phyloP scores from a whole-genome alignment of 2,329 filamentous ascomycete genomes.

The Penicillium fuscoglaucum region DNA sequence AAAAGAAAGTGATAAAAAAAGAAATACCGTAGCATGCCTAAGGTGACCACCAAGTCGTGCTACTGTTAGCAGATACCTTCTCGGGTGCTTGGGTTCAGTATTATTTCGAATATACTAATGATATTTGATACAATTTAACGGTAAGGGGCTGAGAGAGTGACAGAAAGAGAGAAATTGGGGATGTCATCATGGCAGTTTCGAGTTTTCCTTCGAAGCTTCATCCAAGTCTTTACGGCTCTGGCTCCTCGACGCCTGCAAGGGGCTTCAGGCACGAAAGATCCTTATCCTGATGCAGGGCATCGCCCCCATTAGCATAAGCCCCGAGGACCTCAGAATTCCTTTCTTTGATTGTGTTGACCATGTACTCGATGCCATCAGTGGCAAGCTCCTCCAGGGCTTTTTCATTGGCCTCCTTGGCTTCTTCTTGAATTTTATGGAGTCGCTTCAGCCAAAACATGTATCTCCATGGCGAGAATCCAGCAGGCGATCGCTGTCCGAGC shows the following conservation, averaged over 20 bases:
- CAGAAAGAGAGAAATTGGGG: background rate
- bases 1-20: too few species aligned
- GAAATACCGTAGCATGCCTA: too few species aligned
- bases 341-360: slow-evolving; percentile 18
- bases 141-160: background rate
- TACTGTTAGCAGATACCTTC: too few species aligned
- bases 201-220: background rate
- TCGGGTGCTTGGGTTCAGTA: too few species aligned
- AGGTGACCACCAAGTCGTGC: too few species aligned
- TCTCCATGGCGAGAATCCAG: slow-evolving; percentile 29
- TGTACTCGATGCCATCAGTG: slow-evolving; percentile 21
- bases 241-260: background rate
- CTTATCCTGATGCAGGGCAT: slow-evolving; percentile 16
- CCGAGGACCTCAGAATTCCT: slow-evolving; percentile 21
- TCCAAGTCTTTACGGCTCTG: background rate
- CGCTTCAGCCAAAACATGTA: slow-evolving; percentile 31
- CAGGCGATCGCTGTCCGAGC: slow-evolving; percentile 24
- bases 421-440: slow-evolving; percentile 25
- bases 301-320: slow-evolving; percentile 11
- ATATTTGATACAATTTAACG: too few species aligned
- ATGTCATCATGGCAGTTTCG: background rate
- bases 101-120: too few species aligned
- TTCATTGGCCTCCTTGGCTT: slow-evolving; percentile 21
- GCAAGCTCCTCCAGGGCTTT: slow-evolving; percentile 21
- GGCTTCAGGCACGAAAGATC: slow-evolving; percentile 13